Evolutionary conservation across 441 rosid species (phyloP), one percentile per base, ranked within the genome.

Genomic region (Erodium texanum): DNA sequence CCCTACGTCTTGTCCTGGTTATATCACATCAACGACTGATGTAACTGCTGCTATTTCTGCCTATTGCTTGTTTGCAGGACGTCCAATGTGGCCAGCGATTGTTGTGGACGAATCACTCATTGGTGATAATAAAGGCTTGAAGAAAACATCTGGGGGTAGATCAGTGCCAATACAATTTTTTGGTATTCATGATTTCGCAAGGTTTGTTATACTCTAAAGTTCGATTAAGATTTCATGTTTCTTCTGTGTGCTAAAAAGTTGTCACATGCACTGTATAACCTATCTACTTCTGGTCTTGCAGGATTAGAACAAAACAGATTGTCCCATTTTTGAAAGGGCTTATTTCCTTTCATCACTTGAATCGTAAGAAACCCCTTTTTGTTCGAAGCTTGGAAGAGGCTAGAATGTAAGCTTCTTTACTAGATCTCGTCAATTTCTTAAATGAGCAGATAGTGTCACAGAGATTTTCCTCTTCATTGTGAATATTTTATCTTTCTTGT

Each of bases 151-250:
- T n/a, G 87, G 86, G 67, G 93, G 85, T 74, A 87, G 73, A 82
- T 89, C 93, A 23, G 81, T 88, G 7, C 79, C 85, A 48, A 97
- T 94, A 67, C 99, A 94, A 76, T 94, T 94, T 82, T 94, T 94
- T 66, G 99, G 99, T 61, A 94, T 96, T 68, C 99, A 94, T 85
- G 99, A 94, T 87, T 94, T 92, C 85, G 98, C 98, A 54, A 89
- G 99, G 99, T 92, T 71, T 68, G 83, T 14, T 64, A 14, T 54
- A 62, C 65, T 73, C 70, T 66, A 3, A 38, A 58, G 38, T 56
- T 45, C 70, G 66, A 22, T 27, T 75, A 62, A 27, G 24, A 18
- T 45, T 54, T 65, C n/a, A 19, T 11, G 1, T 50, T 68, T 73
- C 23, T 50, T 10, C 68, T 18, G 9, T 29, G 16, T 18, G 23